These are phyloP conservation scores for Arthrobotrys megalospora DNA, from an alignment of 2,329 filamentous ascomycete species.

Conservation along the genomic window DNA sequence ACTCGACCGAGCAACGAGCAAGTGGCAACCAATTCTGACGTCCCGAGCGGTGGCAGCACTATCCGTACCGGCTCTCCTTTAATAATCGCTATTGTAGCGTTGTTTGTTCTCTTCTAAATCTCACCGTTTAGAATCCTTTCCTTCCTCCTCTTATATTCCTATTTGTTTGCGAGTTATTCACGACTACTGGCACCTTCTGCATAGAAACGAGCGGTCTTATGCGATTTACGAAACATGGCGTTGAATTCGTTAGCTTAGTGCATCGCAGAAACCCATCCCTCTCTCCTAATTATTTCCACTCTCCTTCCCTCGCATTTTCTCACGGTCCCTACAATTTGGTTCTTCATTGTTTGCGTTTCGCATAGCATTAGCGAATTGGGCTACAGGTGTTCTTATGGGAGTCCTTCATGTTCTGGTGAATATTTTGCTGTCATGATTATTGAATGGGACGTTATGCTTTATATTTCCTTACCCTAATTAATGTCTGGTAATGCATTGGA, in stretches of 20 bases:
- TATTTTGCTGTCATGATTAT: slow-evolving; percentile 24
- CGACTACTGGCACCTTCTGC: slow-evolving; percentile 13
- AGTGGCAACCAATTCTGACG: slow-evolving; percentile 6
- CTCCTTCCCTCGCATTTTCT: background rate
- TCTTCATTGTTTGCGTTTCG: slow-evolving; percentile 8
- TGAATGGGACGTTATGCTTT: slow-evolving; percentile 1
- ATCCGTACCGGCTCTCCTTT: slow-evolving; percentile 36
- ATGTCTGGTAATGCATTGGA: slow-evolving; percentile 17
- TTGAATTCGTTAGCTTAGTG: slow-evolving; percentile 9
- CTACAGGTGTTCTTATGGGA: slow-evolving; percentile 34
- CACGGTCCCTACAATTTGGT: slow-evolving; percentile 5
- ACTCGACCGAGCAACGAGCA: background rate
- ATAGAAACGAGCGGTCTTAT: slow-evolving; percentile 14
- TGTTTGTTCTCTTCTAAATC: slow-evolving; percentile 49
- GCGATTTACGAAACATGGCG: slow-evolving; percentile 7
- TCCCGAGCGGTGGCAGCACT: slow-evolving; percentile 33
- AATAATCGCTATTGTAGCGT: slow-evolving; percentile 29
- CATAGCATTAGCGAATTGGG: slow-evolving; percentile 50
- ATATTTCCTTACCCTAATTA: slow-evolving; percentile 9
- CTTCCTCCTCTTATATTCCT: background rate
- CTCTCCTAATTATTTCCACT: slow-evolving; percentile 7
- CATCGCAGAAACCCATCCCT: background rate
- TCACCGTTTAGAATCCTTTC: background rate
- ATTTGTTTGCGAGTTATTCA: background rate
- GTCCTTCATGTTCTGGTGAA: slow-evolving; percentile 33